A percentile compares a stretch with the other conserved stretches of the same genome.
Evolutionary conservation across 306 rosid genomes (phyloP).

Genomic region (Rosa lucieae): DNA sequence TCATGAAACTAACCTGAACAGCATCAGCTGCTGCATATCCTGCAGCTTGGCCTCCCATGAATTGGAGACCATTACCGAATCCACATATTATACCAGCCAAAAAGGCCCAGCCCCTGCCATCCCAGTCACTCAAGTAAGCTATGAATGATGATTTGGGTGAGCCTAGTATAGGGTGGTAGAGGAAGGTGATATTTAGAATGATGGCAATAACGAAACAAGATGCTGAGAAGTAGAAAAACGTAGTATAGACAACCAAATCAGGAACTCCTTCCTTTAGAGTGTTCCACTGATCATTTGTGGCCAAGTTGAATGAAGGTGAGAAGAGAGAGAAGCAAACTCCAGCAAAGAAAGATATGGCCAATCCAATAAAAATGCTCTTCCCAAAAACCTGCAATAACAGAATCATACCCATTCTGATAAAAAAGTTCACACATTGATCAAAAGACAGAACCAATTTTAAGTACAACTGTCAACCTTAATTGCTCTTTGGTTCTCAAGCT

Average conservation of each 20-base stretch:
- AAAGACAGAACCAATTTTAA: not conserved
- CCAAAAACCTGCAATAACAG: slow-evolving; percentile 66
- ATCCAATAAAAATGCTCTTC: slow-evolving; percentile 60
- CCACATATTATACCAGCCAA: slow-evolving; percentile 93
- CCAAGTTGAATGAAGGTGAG: slow-evolving; percentile 93
- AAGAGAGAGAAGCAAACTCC: slow-evolving; percentile 82
- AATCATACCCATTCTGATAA: not conserved
- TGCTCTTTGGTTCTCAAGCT: slow-evolving; percentile 73
- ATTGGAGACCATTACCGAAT: slow-evolving; percentile 89
- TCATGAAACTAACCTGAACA: slow-evolving; percentile 66
- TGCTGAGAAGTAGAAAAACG: slow-evolving; percentile 82
- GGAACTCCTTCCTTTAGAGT: slow-evolving; percentile 71
- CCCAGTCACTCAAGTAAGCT: slow-evolving; percentile 74
- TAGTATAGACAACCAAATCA: slow-evolving; percentile 71
- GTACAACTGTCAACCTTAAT: slow-evolving; percentile 57
- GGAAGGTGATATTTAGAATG: slow-evolving; percentile 70
- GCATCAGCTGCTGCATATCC: slow-evolving; percentile 99
- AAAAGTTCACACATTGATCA: not conserved
- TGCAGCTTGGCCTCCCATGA: slow-evolving; percentile 98
- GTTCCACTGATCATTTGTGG: slow-evolving; percentile 96
- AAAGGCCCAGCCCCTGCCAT: slow-evolving; percentile 92
- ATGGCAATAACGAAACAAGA: slow-evolving; percentile 74
- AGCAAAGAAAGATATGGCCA: slow-evolving; percentile 66
- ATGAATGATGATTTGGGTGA: slow-evolving; percentile 67
- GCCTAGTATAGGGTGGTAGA: slow-evolving; percentile 68